A percentile compares a stretch with the other conserved stretches of the same genome.
These are phyloP conservation scores for Chrysanthemum makinoi DNA, from an alignment of 129 eudicot species.

Conservation along the genomic window DNA sequence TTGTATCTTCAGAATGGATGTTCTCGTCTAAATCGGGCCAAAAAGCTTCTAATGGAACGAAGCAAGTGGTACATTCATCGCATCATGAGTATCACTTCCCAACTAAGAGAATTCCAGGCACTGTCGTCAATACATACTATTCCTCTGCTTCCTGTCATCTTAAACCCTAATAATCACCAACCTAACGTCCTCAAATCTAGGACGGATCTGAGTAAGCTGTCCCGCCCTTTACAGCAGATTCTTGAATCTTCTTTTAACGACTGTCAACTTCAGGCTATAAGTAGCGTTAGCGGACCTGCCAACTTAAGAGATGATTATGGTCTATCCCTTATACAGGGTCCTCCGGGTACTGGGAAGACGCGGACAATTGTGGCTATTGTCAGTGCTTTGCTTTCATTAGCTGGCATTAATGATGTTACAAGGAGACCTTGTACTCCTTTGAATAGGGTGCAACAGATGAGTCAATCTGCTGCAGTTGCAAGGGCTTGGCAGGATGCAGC, in stretches of 20 bases:
- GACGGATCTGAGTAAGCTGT: constrained; percentile 46
- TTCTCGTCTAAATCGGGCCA: constrained; percentile 76
- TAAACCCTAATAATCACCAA: constrained; percentile 49
- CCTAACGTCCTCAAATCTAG: constrained; percentile 22
- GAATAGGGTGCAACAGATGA: constrained; percentile 33
- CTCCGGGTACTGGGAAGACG: constrained; percentile 97
- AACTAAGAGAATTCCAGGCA: constrained; percentile 94
- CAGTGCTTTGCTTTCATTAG: constrained; percentile 69
- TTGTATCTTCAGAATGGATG: constrained; percentile 73
- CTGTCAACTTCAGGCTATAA: constrained; percentile 86
- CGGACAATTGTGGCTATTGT: constrained; percentile 82
- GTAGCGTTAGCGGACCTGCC: constrained; percentile 42
- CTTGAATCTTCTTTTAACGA: constrained; percentile 65
- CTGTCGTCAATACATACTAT: constrained; percentile 67
- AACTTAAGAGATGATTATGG: constrained; percentile 43
- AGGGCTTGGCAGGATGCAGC: constrained; percentile 99
- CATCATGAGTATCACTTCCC: constrained; percentile 85
- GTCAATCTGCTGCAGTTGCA: constrained; percentile 86
- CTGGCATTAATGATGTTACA: background rate
- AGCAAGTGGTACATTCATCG: constrained; percentile 91
- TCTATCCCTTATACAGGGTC: constrained; percentile 92
- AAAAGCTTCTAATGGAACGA: constrained; percentile 70
- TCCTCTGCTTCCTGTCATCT: constrained; percentile 70
- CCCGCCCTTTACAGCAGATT: constrained; percentile 60
- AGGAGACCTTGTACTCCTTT: constrained; percentile 23